Evolutionary conservation across 2,329 filamentous ascomycete species (phyloP), one percentile per base, ranked within the genome.

Genomic region (Apiospora marii): DNA sequence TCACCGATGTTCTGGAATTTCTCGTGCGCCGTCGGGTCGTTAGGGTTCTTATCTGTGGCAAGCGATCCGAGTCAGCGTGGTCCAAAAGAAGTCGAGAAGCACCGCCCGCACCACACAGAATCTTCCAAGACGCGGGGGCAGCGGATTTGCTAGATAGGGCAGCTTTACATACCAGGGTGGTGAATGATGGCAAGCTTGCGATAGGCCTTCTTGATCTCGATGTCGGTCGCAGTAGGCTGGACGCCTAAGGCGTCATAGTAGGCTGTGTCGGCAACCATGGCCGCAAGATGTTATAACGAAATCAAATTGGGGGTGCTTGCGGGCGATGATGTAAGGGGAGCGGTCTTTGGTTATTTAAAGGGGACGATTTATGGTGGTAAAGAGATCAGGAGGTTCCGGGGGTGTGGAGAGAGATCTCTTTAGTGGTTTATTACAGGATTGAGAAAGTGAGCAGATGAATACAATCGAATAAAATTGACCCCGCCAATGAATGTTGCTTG

Each of bases 191-290:
- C 96, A 77, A 96, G 89, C 85, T 96, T 98, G 81, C 95, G 91
- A 85, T 98, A 98, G 41, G 95, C 95, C 86, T 98, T 98, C 84
- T 98, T 98, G 85, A 98, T 98, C 82, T 98, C 95, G 69, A 98
- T 89, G 82, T 96, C 94, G 51, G 94, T 93, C 43, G 95, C 96
- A 72, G 92, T 94, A 76, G 94, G 92, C 84, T 92, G 87, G 79
- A 98, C 95, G 80, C 93, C 94, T 51, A 98, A 88, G 78, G 91
- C 91, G 84, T 98, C 95, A 84, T 97, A 97, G 85, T 97, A 97
- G 78, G 90, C 86, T 73, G 94, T 97, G 83, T 97, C 94, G 79
- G 93, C 93, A 78, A 96, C 94, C 94, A 97, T 97, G 80, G 79
- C 86, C 80, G 76, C 70, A 64, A 41, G 58, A n/a, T 64, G 58